phyloP scores from a whole-genome alignment of 257 asterid species.

The Lantana camara region DNA sequence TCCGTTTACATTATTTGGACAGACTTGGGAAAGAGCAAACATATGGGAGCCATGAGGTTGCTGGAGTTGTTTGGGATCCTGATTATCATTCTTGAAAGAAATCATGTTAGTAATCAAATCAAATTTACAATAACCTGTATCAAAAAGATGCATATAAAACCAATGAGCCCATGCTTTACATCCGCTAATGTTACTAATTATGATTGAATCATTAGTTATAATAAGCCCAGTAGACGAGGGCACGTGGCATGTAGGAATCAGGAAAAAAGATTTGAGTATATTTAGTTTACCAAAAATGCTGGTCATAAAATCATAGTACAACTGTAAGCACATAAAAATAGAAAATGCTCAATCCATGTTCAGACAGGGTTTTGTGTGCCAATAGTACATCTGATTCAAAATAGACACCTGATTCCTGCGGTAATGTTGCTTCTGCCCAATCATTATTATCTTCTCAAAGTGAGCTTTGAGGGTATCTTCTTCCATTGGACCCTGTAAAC shows the following conservation, averaged over 20 bases:
- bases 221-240: slow-evolving; percentile 4
- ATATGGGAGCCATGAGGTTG: slow-evolving; percentile 86
- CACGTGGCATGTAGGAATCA: slow-evolving; percentile 5
- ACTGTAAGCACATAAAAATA: background rate
- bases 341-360: background rate
- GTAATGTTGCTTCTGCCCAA: slow-evolving; percentile 61
- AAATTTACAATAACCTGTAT: slow-evolving; percentile 9
- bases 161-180: slow-evolving; percentile 7
- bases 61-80: slow-evolving; percentile 86
- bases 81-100: slow-evolving; percentile 46
- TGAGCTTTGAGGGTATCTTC: slow-evolving; percentile 92
- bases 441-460: slow-evolving; percentile 78
- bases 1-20: slow-evolving; percentile 78
- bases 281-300: slow-evolving; percentile 5
- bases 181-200: slow-evolving; percentile 4
- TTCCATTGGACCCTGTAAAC: slow-evolving; percentile 94
- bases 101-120: slow-evolving; percentile 23
- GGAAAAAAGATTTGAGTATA: background rate
- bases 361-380: slow-evolving; percentile 9
- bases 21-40: slow-evolving; percentile 72
- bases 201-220: slow-evolving; percentile 2
- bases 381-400: slow-evolving; percentile 23
- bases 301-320: background rate
- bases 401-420: slow-evolving; percentile 70
- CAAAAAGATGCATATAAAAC: slow-evolving; percentile 4